Percentiles rank a stretch among this genome's conserved stretches.
phyloP scores from a whole-genome alignment of 495 filamentous ascomycete species.

The Aspergillus baeticus region DNA sequence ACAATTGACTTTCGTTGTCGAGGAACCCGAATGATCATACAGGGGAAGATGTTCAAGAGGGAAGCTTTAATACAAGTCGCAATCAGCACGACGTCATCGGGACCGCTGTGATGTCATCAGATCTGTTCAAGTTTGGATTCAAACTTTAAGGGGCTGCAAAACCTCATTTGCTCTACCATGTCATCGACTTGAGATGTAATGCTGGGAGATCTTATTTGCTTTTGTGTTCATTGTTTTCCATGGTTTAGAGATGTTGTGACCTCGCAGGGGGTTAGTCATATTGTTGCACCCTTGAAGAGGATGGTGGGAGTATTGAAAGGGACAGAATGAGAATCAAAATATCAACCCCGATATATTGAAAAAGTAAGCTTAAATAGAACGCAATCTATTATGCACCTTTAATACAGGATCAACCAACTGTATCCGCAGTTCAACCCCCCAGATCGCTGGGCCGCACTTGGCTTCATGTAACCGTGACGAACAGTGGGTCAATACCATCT shows the following conservation, averaged over 20 bases:
- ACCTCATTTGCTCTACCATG: no score
- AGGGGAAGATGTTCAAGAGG: background rate
- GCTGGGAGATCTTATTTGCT: no score
- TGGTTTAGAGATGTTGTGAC: no score
- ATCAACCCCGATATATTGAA: background rate
- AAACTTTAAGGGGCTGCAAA: no score
- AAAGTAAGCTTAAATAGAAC: constrained; percentile 2
- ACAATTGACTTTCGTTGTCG: background rate
- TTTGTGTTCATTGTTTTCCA: no score
- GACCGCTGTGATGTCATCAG: constrained; percentile 23
- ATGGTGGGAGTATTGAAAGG: no score
- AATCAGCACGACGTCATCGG: constrained; percentile 22
- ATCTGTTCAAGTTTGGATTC: background rate
- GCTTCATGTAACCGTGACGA: constrained; percentile 5
- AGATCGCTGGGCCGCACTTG: constrained; percentile 2
- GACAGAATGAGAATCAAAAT: no score
- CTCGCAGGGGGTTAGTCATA: no score
- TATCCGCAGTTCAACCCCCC: background rate
- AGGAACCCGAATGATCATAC: constrained; percentile 3
- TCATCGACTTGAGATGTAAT: no score
- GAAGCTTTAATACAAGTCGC: background rate
- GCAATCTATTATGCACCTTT: background rate
- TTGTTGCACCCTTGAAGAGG: no score
- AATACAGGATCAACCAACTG: background rate
- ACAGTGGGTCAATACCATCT: constrained; percentile 3